Percentiles rank a stretch among this genome's conserved stretches.
Conservation (phyloP, 164 flowering plant genomes). For the Cinnamomum micranthum region DNA sequence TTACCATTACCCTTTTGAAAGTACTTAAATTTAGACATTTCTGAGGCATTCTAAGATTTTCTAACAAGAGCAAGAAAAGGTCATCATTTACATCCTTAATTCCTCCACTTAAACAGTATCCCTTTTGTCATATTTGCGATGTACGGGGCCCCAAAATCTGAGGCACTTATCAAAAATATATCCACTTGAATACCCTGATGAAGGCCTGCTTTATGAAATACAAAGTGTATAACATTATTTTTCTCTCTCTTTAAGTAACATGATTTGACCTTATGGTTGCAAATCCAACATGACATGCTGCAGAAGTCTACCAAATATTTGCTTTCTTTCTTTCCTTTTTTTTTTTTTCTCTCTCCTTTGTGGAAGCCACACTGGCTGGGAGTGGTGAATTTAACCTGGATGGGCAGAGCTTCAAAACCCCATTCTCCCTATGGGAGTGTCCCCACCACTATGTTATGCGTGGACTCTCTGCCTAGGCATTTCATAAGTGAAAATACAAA, state of each 20-base stretch:
- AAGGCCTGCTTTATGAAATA: too few species aligned
- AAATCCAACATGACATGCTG: too few species aligned
- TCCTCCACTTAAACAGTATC: background rate
- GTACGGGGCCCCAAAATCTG: background rate
- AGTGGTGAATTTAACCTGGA: background rate
- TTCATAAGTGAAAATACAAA: too few species aligned
- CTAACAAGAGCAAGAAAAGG: background rate
- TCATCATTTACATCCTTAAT: background rate
- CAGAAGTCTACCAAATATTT: too few species aligned
- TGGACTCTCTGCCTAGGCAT: background rate
- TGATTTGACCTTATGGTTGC: too few species aligned
- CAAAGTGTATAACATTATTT: too few species aligned
- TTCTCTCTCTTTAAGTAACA: too few species aligned
- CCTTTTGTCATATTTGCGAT: background rate
- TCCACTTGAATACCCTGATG: too few species aligned
- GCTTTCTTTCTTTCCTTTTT: too few species aligned
- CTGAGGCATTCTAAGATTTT: background rate
- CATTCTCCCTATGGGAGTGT: background rate
- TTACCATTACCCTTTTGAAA: too few species aligned
- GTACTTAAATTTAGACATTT: too few species aligned
- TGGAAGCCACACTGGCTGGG: background rate
- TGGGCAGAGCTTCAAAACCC: background rate
- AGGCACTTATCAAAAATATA: background rate
- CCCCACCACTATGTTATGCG: too few species aligned
- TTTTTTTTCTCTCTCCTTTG: background rate